Evolutionary conservation across 2,329 filamentous ascomycete species (phyloP).

Genomic region (Bipolaris bicolor): DNA sequence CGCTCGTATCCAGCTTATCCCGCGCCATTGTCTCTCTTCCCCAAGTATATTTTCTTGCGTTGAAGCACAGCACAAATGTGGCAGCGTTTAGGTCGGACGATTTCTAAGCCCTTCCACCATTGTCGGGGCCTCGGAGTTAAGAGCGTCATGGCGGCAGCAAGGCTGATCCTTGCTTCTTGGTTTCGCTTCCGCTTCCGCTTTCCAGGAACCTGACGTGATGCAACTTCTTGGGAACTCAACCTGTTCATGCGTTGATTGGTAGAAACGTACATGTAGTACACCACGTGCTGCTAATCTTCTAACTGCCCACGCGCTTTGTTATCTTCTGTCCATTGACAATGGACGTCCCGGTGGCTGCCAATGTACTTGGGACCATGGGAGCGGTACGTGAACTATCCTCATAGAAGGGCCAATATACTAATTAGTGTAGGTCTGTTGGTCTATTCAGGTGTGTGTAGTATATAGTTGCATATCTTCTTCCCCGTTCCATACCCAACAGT

Average conservation of each 20-base stretch:
- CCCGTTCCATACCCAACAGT: neutral
- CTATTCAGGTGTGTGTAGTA: slow-evolving; percentile 58
- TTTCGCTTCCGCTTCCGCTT: slow-evolving; percentile 2
- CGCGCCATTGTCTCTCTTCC: slow-evolving; percentile 28
- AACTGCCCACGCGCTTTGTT: neutral
- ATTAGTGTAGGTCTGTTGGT: slow-evolving; percentile 63
- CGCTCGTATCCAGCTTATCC: slow-evolving; percentile 27
- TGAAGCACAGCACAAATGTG: slow-evolving; percentile 1
- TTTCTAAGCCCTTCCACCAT: slow-evolving; percentile 28
- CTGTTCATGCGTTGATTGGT: neutral
- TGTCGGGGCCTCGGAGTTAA: slow-evolving; percentile 20
- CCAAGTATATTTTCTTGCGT: neutral
- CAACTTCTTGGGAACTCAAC: neutral
- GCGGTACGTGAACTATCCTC: slow-evolving; percentile 52
- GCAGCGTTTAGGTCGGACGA: slow-evolving; percentile 10
- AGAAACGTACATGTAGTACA: neutral
- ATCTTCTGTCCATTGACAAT: slow-evolving; percentile 46
- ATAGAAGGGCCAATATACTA: slow-evolving; percentile 1
- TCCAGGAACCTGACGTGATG: neutral
- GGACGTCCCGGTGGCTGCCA: slow-evolving; percentile 62
- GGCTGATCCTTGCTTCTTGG: slow-evolving; percentile 7
- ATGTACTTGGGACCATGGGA: slow-evolving; percentile 65
- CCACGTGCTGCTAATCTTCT: neutral
- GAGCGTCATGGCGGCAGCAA: slow-evolving; percentile 10
- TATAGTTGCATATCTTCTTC: neutral